A percentile compares a stretch with the other conserved stretches of the same genome.
Evolutionary conservation across 2,329 filamentous ascomycete genomes (phyloP).

Genomic region (Xenosphaeropsis pyriputrescens): DNA sequence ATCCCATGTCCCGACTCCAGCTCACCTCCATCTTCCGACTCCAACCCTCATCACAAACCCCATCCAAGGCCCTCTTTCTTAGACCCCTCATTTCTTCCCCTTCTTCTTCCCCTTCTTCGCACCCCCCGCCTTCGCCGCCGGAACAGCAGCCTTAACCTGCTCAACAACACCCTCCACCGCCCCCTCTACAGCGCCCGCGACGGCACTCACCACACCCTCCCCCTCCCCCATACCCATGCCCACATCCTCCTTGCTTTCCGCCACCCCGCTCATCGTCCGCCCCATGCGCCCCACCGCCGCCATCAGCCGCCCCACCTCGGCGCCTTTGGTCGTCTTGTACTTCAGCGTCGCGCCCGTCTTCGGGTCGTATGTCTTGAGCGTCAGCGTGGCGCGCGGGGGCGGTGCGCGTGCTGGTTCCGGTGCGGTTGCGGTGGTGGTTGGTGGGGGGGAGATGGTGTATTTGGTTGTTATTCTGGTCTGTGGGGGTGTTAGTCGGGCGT

Average conservation of each 20-base stretch:
- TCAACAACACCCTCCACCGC: constrained; percentile 25
- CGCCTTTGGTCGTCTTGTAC: constrained; percentile 81
- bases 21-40: too few relatives aligned
- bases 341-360: constrained; percentile 70
- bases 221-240: constrained; percentile 15
- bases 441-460: constrained; percentile 55
- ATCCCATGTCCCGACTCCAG: too few relatives aligned
- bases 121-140: constrained; percentile 20
- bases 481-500: constrained; percentile 4
- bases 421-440: constrained; percentile 17
- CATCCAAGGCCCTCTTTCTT: too few relatives aligned
- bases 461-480: constrained; percentile 86
- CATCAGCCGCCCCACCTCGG: constrained; percentile 76
- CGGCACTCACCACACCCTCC: constrained; percentile 3
- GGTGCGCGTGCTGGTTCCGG: constrained; percentile 11
- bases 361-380: constrained; percentile 83
- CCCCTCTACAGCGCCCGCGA: constrained; percentile 12
- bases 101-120: constrained; percentile 56
- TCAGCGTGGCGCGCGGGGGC: constrained; percentile 45
- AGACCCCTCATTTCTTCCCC: constrained; percentile 42
- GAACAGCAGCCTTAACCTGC: constrained; percentile 37
- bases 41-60: too few relatives aligned
- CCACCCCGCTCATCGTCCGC: constrained; percentile 47
- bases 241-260: constrained; percentile 21
- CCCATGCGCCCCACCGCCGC: constrained; percentile 60